Evolutionary conservation across 129 eudicot species (phyloP).

Genomic region (Deinandra increscens): DNA sequence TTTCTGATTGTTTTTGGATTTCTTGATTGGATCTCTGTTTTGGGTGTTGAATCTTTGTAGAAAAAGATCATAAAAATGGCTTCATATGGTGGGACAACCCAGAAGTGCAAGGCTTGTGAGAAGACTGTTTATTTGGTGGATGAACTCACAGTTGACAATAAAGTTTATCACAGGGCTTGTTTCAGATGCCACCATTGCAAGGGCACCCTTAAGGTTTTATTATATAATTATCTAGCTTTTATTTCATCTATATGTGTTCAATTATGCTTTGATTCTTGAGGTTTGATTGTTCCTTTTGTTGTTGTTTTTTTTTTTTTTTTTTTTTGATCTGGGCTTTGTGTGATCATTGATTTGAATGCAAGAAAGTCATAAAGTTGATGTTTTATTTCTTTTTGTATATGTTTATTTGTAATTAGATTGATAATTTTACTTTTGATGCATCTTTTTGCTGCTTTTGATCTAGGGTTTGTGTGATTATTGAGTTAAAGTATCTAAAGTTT

Average conservation of each 20-base stretch:
- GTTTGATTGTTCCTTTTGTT: not conserved
- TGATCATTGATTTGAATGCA: slow-evolving; percentile 12
- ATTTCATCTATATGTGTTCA: slow-evolving; percentile 1
- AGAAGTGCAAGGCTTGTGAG: slow-evolving; percentile 94
- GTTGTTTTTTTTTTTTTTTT: no score
- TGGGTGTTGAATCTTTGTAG: slow-evolving; percentile 24
- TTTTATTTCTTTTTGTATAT: not conserved
- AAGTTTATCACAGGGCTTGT: slow-evolving; percentile 79
- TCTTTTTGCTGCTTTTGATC: slow-evolving; percentile 14
- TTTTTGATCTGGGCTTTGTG: slow-evolving; percentile 26
- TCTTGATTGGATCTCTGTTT: slow-evolving; percentile 16
- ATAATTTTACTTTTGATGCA: not conserved
- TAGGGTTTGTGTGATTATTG: not conserved
- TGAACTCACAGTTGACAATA: slow-evolving; percentile 82
- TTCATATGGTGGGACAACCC: slow-evolving; percentile 77
- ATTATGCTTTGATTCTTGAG: slow-evolving; percentile 7
- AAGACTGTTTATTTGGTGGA: slow-evolving; percentile 94
- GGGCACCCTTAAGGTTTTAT: slow-evolving; percentile 88
- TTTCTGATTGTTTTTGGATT: slow-evolving; percentile 18
- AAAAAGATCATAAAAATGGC: slow-evolving; percentile 44
- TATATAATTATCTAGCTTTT: slow-evolving; percentile 16
- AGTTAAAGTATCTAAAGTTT: not conserved
- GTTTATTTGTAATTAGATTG: not conserved
- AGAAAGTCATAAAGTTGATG: slow-evolving; percentile 5
- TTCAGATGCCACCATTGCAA: slow-evolving; percentile 99